Evolutionary conservation across 352 stramenopile genomes (phyloP), one percentile per base, ranked within the genome.

Genomic region (Phytopythium sindhum): DNA sequence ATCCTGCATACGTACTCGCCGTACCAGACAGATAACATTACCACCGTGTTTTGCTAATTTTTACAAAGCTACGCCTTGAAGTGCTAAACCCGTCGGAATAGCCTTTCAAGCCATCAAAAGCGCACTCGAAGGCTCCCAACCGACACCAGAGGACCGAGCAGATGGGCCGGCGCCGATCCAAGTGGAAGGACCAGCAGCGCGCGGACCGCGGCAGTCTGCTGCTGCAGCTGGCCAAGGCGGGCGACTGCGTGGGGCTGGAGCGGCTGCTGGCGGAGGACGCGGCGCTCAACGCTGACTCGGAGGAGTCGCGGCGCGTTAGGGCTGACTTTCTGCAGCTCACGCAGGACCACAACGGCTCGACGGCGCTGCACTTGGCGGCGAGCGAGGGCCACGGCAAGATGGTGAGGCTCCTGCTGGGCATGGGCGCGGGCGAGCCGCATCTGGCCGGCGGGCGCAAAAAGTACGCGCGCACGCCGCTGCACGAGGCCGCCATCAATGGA

Each of bases 401-500:
- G 69, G 70, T 89, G n/a, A 47, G 50, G 17, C 57, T 73, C 50
- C 61, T 91, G 41, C 62, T 91, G 58, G 31, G 63, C 35, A 48
- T 85, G 0, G 78, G 80, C 39, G 80, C 80, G 37, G 82, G 82
- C 23, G 80, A 89, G 69, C 68, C 86, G 47, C 82, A 89, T 61
- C 61, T 88, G 35, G 76, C 70, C 31, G 84, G 83, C 15, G 81
- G 78, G 15, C 77, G 84, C 47, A 89, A 81, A 62, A 70, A 77
- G 50, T 91, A 90, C 59, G 80, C 84, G 45, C 74, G 77, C 10
- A 91, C 85, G 35, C 85, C 85, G 10, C 60, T 93, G 59, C 85
- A 93, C 53, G 85, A 93, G 63, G 82, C 85, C 6, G 80, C 85
- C 8, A 89, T 86, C 60, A 75, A 74, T 23, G 85, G 82, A 15